A percentile compares a stretch with the other conserved stretches of the same genome.
Conservation (phyloP, 2,329 filamentous ascomycete genomes). For the Ophiosphaerella herpotricha region DNA sequence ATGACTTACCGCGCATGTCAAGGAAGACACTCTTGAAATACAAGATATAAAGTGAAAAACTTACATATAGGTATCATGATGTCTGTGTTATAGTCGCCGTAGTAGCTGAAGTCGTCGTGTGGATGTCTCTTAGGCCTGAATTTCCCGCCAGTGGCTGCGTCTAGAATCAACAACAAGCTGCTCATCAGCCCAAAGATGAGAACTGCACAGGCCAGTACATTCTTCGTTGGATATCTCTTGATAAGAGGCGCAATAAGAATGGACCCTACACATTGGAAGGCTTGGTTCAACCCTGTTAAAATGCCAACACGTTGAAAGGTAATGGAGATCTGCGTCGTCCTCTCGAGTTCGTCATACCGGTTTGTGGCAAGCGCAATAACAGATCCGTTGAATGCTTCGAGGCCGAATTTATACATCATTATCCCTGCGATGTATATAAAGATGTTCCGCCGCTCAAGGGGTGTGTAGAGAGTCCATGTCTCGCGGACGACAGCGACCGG, state of each 20-base stretch:
- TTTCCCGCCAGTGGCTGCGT: conserved; percentile 54
- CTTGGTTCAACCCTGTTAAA: conserved; percentile 56
- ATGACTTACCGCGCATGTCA: no score
- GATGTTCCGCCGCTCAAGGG: conserved; percentile 48
- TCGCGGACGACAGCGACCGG: conserved; percentile 31
- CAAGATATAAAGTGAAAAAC: conserved; percentile 34
- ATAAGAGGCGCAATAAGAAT: conserved; percentile 58
- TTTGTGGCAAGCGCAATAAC: conserved; percentile 57
- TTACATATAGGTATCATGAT: conserved; percentile 56
- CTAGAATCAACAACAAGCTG: conserved; percentile 54
- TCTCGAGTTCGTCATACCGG: conserved; percentile 54
- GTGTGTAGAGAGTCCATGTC: conserved; percentile 43
- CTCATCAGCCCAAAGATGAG: conserved; percentile 55
- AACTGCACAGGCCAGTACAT: conserved; percentile 52
- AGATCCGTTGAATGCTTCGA: conserved; percentile 58
- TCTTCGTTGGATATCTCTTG: conserved; percentile 54
- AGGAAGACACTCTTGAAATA: background rate
- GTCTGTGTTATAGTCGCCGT: conserved; percentile 55
- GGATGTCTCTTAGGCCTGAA: conserved; percentile 45
- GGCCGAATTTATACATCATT: conserved; percentile 59
- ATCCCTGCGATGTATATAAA: conserved; percentile 54
- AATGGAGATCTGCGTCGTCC: conserved; percentile 35
- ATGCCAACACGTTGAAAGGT: conserved; percentile 56
- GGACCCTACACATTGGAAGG: conserved; percentile 56
- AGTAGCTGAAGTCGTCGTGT: conserved; percentile 50